These are phyloP conservation scores for Linum trigynum DNA, from an alignment of 345 rosid genomes.

Conservation along the genomic window DNA sequence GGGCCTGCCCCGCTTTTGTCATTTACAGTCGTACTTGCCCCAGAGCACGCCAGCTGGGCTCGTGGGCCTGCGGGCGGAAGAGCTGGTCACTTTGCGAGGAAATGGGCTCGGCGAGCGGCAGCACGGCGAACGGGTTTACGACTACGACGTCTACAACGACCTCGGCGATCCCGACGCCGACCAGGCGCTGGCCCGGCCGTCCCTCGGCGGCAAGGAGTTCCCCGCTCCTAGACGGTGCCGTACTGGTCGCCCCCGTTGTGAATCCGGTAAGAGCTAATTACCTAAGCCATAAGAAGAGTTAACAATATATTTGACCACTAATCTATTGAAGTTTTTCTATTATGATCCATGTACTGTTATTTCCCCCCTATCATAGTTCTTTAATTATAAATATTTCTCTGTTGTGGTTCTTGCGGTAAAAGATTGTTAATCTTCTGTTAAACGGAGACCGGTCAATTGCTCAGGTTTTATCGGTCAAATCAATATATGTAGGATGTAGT, in stretches of 20 bases:
- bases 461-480: no score
- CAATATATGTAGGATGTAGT: no score
- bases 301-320: no score
- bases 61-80: constrained; percentile 42
- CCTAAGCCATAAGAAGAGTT: no score
- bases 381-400: no score
- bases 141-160: constrained; percentile 74
- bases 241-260: constrained; percentile 34
- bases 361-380: no score
- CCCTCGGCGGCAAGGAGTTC: constrained; percentile 20
- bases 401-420: no score
- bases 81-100: constrained; percentile 47
- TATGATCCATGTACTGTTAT: no score
- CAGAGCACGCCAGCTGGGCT: constrained; percentile 57
- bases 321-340: no score
- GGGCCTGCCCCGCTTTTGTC: no score
- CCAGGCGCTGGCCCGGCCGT: constrained; percentile 16
- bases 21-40: constrained; percentile 45
- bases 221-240: constrained; percentile 56
- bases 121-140: constrained; percentile 52
- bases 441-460: no score
- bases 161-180: constrained; percentile 51
- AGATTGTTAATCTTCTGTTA: no score
- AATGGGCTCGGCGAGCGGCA: constrained; percentile 54
- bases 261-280: constrained; percentile 14